Base-by-base conservation (phyloP, 176 grass and related monocot species). In the Stipa capillata region DNA sequence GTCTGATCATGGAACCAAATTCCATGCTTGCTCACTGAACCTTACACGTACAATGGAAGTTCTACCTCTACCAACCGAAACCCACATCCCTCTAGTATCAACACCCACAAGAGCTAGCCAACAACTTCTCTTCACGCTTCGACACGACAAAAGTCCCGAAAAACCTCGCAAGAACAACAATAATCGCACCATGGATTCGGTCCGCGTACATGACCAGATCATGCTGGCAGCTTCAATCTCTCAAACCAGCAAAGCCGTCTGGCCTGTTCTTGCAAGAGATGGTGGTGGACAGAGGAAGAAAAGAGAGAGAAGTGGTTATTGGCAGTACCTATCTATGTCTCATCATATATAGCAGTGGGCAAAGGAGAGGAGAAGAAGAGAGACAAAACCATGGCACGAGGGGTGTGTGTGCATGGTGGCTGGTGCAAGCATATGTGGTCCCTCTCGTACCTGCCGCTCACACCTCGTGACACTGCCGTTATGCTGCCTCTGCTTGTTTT, bases 191-290 rank as follows among this genome's bases (percentile, higher is more conserved):
- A 77, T 27, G 36, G 20, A 50, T 20, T 67, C 27, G 25, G 44
- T 33, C 6, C 55, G 17, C 41, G 42, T 35, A 23, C 0, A 73
- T 10, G 18, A 80, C 65, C 84, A 90, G 90, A 93, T 90, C 90
- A 93, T 90, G 90, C 90, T 93, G 84, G 87, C 90, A 93, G 90
- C 90, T 93, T 93, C 90, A 93, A 77, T 34, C 87, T 84, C 90
- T 93, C 86, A 74, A 80, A 88, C 75, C 74, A 68, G 20, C 86
- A 88, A 88, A 78, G 34, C 40, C 16, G 4, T 1, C 45, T 13
- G 2, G 18, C 18, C 1, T 34, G 29, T n/a, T 57, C 61, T 79
- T 28, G 69, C 42, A 61, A 12, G 74, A 62, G 63, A 75, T 23
- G n/a, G 29, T 39, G n/a, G 28, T 8, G 9, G 34, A 20, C 5